Evolutionary conservation across 1,139 yeast genomes (phyloP), one percentile per base, ranked within the genome.

Genomic region (Scheffersomyces parashehatae): DNA sequence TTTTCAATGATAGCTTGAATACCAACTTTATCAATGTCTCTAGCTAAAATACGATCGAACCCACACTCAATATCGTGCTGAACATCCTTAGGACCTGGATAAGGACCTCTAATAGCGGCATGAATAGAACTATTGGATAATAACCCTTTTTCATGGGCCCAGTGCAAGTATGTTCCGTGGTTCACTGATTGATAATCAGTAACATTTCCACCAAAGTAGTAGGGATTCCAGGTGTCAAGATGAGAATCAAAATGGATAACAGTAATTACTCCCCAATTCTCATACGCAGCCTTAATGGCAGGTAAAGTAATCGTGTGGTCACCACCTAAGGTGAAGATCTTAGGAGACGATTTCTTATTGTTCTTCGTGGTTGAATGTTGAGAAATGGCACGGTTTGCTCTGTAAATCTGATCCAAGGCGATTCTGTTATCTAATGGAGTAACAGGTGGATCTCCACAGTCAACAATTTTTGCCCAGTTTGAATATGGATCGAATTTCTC

Each of bases 91-190:
- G 44, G 45, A 16, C 67, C 68, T 32, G 65, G 68, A 43, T 64
- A 62, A 39, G 68, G 65, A 13, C 68, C 70, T 43, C 72, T 54
- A 39, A 69, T 61, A 4, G 68, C 75, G 44, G 64, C 75, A 44
- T 70, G 75, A 29, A 69, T 60, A 4, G 48, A 46, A 16, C 35
- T 44, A 28, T 49, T 40, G 29, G 53, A 39, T 20, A 53, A 38
- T 31, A 50, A 41, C 1, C 56, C 56, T 44, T 50, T 50, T 40
- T 53, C 48, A 24, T 48, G 53, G 8, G 56, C 58, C 50, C 48
- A 52, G 40, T 48, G 51, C 11, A 52, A 43, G 33, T 45, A 47
- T 11, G 53, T 45, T 5, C 55, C 55, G 38, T 52, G 55, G 48
- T 52, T 52, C 8, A 52, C 42, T 9, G 48, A 39, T 28, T 43